Conservation (phyloP, 1,284 basidiomycete genomes). For the Apiotrichum domesticum region DNA sequence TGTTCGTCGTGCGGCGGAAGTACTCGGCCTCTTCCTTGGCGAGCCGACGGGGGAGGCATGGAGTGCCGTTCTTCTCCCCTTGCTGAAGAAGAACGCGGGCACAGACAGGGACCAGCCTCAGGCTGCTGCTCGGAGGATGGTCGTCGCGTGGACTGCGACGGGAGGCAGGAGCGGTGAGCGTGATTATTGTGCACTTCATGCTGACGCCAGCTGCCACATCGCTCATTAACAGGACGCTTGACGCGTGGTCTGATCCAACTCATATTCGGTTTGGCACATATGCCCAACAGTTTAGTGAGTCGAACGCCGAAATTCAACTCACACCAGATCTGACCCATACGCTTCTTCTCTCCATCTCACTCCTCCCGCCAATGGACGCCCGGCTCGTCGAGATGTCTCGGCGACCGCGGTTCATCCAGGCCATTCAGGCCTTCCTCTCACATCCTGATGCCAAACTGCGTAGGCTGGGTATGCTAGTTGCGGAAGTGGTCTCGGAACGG, state of each 20-base stretch:
- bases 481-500: constrained; percentile 57
- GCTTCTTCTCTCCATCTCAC: constrained; percentile 59
- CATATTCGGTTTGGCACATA: constrained; percentile 44
- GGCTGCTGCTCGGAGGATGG: constrained; percentile 22
- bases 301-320: neutral
- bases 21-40: constrained; percentile 28
- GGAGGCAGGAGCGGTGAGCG: constrained; percentile 11
- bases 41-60: constrained; percentile 29
- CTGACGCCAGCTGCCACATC: constrained; percentile 12
- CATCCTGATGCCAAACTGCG: constrained; percentile 73
- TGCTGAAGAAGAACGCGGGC: constrained; percentile 1
- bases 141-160: constrained; percentile 32
- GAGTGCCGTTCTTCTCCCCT: constrained; percentile 20
- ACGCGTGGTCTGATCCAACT: constrained; percentile 44
- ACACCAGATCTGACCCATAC: constrained; percentile 61
- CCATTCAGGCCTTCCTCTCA: constrained; percentile 67
- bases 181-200: neutral
- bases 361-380: constrained; percentile 54
- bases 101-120: neutral
- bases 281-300: constrained; percentile 38
- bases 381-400: constrained; percentile 43
- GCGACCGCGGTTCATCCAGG: constrained; percentile 62
- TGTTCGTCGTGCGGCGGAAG: constrained; percentile 20
- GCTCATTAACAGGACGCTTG: constrained; percentile 36
- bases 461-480: constrained; percentile 87